Base-by-base conservation (phyloP, 441 rosid genomes). In the Erodium texanum region DNA sequence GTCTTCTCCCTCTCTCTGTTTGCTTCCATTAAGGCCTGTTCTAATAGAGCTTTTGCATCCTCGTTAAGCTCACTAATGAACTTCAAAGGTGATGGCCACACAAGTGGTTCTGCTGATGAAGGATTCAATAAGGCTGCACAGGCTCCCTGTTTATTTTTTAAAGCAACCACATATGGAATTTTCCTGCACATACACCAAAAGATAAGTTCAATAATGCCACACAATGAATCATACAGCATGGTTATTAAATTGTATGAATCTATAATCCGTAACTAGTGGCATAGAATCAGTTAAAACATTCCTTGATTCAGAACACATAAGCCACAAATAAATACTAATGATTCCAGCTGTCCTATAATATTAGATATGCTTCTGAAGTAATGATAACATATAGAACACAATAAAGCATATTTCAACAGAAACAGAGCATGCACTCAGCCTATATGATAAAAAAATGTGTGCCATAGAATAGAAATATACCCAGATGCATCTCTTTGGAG, bases 81-180 rank as follows among this genome's bases (percentile, higher is more conserved):
- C 76, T 94, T 94, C 65, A 94, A 80, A 10, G 99, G 98, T 0
- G 98, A 84, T 29, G 99, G 99, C 99, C 99, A 94, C 48, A 94
- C 96, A 20, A 94, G 90, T 65, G 96, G 99, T 80, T 89, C 98
- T 16, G 98, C 94, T 4, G 97, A 88, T n/a, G 94, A 77, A 3
- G 99, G 99, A 68, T 94, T 87, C 54, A 94, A 79, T 74, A 94
- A 78, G 9, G 98, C 97, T 0, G 93, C 97, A 80, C 97, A 92
- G 34, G 87, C 86, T 76, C 87, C 85, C 36, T 94, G 92, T 74
- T 82, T 92, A 77, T 81, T 80, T 80, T 85, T 94, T 70, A 81
- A 66, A 1, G 99, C 99, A 79, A 94, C 93, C 1, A 73, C 27
- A 71, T 89, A 89, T 0, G 99, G 97, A 79, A 92, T 94, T 78